phyloP scores from a whole-genome alignment of 768 basidiomycete species.

The Suillus bovinus region DNA sequence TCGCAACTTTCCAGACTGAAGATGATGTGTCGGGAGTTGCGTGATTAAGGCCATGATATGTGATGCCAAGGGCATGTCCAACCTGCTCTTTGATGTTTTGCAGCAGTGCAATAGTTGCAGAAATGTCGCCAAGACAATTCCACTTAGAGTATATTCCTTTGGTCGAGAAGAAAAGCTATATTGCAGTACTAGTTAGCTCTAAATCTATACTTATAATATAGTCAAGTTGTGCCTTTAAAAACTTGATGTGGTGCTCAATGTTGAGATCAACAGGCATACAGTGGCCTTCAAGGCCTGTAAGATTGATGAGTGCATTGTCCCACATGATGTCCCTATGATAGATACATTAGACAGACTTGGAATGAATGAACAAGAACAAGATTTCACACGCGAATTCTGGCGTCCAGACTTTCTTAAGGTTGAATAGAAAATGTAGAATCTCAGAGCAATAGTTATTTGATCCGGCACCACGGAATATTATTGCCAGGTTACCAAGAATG shows the following conservation, averaged over 20 bases:
- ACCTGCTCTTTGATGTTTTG: conserved; percentile 33
- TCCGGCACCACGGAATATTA: conserved; percentile 22
- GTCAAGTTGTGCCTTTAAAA: conserved; percentile 36
- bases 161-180: conserved; percentile 25
- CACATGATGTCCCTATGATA: conserved; percentile 35
- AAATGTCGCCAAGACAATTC: conserved; percentile 35
- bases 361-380: neutral
- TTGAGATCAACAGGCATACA: conserved; percentile 38
- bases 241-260: conserved; percentile 38
- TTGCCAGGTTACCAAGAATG: conserved; percentile 16
- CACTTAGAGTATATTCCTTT: conserved; percentile 36
- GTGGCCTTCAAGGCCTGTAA: conserved; percentile 33
- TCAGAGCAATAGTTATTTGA: conserved; percentile 22
- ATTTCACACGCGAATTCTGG: conserved; percentile 30
- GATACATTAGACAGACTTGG: too few relatives aligned
- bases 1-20: conserved; percentile 22
- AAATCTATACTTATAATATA: neutral
- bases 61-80: conserved; percentile 15
- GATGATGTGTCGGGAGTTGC: conserved; percentile 16
- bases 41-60: conserved; percentile 32
- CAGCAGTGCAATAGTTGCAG: conserved; percentile 27
- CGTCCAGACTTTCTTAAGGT: conserved; percentile 35
- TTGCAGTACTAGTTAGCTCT: neutral
- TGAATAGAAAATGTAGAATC: conserved; percentile 21
- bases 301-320: conserved; percentile 37